Conservation (phyloP, 1,139 yeast species). For the Arxiozyma heterogenica region DNA sequence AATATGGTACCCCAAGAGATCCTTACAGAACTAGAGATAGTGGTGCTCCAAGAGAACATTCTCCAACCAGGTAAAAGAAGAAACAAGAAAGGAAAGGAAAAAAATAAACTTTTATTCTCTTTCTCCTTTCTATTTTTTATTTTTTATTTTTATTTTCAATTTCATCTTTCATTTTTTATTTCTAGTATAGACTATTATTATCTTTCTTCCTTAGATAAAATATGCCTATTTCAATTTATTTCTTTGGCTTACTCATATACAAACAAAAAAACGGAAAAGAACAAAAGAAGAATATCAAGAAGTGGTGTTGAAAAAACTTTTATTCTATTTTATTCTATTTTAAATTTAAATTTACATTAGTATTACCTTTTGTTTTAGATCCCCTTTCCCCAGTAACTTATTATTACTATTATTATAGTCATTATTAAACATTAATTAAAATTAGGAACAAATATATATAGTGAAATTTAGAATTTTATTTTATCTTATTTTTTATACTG, state of each 20-base stretch:
- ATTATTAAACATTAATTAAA: not conserved
- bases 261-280: no score
- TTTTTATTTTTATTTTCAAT: not conserved
- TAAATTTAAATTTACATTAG: not conserved
- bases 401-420: no score
- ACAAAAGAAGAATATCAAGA: not conserved
- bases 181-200: not conserved
- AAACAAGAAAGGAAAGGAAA: not conserved
- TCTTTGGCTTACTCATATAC: not conserved
- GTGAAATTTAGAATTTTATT: not conserved
- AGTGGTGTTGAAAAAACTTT: not conserved
- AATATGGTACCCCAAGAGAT: conserved; percentile 30
- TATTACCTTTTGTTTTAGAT: not conserved
- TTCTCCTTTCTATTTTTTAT: not conserved
- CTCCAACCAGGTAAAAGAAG: conserved; percentile 39
- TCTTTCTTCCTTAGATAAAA: not conserved
- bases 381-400: not conserved
- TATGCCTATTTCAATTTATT: not conserved
- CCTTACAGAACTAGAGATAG: conserved; percentile 31
- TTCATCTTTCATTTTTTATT: not conserved
- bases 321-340: no score
- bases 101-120: not conserved
- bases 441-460: not conserved
- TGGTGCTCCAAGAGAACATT: conserved; percentile 39
- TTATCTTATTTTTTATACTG: no score